Percentiles rank a stretch among this genome's conserved stretches.
These are phyloP conservation scores for Penicillium canariense DNA, from an alignment of 495 filamentous ascomycete species.

Conservation along the genomic window DNA sequence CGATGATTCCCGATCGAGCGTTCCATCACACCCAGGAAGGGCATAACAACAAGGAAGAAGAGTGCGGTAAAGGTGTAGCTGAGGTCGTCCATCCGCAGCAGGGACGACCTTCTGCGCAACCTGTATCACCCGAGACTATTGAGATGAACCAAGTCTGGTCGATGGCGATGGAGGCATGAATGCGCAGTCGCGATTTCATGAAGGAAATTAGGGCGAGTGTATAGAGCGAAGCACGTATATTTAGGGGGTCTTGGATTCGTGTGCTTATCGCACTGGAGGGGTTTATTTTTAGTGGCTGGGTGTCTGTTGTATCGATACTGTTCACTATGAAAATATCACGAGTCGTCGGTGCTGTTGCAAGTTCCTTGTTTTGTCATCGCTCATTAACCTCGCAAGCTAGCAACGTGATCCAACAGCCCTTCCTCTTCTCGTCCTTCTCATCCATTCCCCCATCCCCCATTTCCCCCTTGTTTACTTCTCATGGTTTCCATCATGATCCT, in stretches of 20 bases:
- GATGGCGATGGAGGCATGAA: slow-evolving; percentile 11
- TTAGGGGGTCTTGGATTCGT: background rate
- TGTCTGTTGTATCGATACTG: background rate
- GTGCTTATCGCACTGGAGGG: background rate
- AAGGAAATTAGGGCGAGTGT: background rate
- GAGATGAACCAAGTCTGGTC: slow-evolving; percentile 16
- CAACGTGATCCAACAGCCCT: background rate
- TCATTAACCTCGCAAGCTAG: background rate
- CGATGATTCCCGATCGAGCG: slow-evolving; percentile 5
- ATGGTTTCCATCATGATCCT: background rate
- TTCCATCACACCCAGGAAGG: background rate
- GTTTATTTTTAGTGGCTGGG: background rate
- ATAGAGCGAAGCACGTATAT: background rate
- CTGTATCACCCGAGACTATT: background rate
- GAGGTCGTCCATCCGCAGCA: background rate
- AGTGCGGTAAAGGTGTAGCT: background rate
- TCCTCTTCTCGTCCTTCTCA: background rate
- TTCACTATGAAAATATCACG: background rate
- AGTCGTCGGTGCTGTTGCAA: background rate
- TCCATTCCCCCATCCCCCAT: background rate
- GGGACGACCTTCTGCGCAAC: no score
- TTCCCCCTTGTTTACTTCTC: background rate
- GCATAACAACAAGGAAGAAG: background rate
- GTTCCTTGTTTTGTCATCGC: background rate
- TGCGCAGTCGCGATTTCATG: no score